Conservation (phyloP, 257 asterid species). For the Penstemon davidsonii region DNA sequence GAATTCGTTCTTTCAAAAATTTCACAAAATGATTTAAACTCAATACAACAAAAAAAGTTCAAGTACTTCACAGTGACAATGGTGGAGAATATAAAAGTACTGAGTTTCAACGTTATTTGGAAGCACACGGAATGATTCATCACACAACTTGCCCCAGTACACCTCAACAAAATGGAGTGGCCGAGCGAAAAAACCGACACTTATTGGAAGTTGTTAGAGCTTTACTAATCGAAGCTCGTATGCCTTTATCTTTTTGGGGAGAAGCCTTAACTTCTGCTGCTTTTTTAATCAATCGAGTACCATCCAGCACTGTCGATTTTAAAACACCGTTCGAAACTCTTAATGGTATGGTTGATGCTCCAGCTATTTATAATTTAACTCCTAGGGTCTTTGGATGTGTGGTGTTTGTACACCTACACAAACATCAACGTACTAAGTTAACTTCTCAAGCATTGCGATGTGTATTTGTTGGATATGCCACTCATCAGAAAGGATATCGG, state of each 20-base stretch:
- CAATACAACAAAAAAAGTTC: too few relatives aligned
- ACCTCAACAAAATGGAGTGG: not conserved
- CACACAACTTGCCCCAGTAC: not conserved
- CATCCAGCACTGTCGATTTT: not conserved
- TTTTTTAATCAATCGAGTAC: not conserved
- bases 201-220: not conserved
- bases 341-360: not conserved
- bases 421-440: not conserved
- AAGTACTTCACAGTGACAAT: not conserved
- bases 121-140: not conserved
- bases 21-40: too few relatives aligned
- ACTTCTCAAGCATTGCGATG: not conserved
- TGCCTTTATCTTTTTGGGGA: not conserved
- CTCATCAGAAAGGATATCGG: not conserved
- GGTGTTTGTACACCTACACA: conserved; percentile 16
- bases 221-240: too few relatives aligned
- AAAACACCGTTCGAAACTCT: not conserved
- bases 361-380: not conserved
- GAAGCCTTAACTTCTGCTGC: not conserved
- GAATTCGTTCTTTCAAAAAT: too few relatives aligned
- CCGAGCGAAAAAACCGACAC: not conserved
- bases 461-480: conserved; percentile 17
- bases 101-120: not conserved
- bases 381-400: conserved; percentile 15
- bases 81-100: not conserved